Evolutionary conservation across 495 filamentous ascomycete species (phyloP).

Genomic region (Hypoxylon perforatum): DNA sequence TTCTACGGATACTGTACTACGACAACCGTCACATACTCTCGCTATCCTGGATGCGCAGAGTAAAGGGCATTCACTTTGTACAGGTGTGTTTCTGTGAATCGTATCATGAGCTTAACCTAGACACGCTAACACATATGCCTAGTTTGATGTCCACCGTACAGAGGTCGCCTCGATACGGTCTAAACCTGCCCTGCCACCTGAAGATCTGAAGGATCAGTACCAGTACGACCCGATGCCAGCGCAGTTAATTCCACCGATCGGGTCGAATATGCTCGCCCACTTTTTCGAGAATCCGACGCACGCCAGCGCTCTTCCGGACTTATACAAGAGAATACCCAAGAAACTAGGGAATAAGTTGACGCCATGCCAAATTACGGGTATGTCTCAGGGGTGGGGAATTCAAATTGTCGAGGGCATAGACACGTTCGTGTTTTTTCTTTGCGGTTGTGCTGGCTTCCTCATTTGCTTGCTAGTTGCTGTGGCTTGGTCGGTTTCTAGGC

Average conservation of each 20-base stretch:
- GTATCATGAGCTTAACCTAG: background rate
- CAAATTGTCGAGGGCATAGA: constrained; percentile 20
- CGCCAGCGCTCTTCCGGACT: constrained; percentile 7
- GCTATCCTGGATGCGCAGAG: constrained; percentile 5
- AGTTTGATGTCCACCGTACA: constrained; percentile 22
- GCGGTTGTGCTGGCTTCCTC: constrained; percentile 3
- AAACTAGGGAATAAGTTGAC: constrained; percentile 14
- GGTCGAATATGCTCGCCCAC: constrained; percentile 18
- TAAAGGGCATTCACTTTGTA: constrained; percentile 18
- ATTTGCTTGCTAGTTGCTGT: constrained; percentile 9
- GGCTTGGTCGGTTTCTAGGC: constrained; percentile 1
- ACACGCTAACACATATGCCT: background rate
- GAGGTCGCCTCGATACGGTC: constrained; percentile 8
- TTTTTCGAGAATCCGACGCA: constrained; percentile 21
- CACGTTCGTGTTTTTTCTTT: constrained; percentile 11
- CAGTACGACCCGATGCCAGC: constrained; percentile 14
- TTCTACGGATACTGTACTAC: constrained; percentile 2
- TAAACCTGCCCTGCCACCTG: background rate
- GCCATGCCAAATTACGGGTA: constrained; percentile 11
- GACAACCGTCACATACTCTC: background rate
- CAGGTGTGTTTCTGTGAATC: constrained; percentile 7
- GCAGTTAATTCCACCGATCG: constrained; percentile 15
- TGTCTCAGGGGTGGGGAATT: constrained; percentile 22
- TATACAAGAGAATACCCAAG: constrained; percentile 28
- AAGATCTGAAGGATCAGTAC: constrained; percentile 12